Conservation (phyloP, 2,329 filamentous ascomycete species). For the Hymenoscyphus fraxineus region DNA sequence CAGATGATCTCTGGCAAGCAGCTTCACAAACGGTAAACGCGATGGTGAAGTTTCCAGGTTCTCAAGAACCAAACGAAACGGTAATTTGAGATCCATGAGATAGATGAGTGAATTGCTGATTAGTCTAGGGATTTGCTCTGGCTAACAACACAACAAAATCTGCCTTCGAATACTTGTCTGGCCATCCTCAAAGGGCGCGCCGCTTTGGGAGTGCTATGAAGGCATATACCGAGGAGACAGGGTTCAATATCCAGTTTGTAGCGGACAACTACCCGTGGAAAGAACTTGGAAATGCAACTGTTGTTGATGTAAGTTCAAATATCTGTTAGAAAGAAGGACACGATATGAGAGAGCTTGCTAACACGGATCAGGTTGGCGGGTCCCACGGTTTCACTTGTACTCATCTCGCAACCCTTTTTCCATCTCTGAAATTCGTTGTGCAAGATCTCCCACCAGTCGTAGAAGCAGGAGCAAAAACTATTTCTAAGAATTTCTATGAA, state of each 20-base stretch:
- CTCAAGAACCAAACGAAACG: slow-evolving; percentile 12
- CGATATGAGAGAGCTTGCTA: neutral
- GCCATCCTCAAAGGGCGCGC: slow-evolving; percentile 7
- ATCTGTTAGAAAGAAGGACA: neutral
- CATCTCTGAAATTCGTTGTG: slow-evolving; percentile 29
- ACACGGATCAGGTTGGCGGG: slow-evolving; percentile 25
- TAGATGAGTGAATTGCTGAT: neutral
- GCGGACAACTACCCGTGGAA: slow-evolving; percentile 17
- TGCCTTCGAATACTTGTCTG: slow-evolving; percentile 6
- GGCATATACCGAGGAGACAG: slow-evolving; percentile 9
- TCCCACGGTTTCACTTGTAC: slow-evolving; percentile 27
- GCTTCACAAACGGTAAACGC: slow-evolving; percentile 11
- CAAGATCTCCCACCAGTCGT: slow-evolving; percentile 38
- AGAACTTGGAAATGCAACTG: slow-evolving; percentile 6
- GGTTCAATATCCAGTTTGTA: slow-evolving; percentile 7
- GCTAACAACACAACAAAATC: slow-evolving; percentile 11
- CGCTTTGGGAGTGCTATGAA: slow-evolving; percentile 16
- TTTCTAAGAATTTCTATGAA: slow-evolving; percentile 14
- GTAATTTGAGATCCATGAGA: neutral
- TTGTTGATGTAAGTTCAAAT: slow-evolving; percentile 17
- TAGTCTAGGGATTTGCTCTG: slow-evolving; percentile 12
- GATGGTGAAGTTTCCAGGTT: slow-evolving; percentile 14
- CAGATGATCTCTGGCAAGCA: slow-evolving; percentile 26
- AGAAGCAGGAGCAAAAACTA: slow-evolving; percentile 15
- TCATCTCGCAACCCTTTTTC: slow-evolving; percentile 22